phyloP scores from a whole-genome alignment of 2,329 filamentous ascomycete species.

The Claviceps purpurea region DNA sequence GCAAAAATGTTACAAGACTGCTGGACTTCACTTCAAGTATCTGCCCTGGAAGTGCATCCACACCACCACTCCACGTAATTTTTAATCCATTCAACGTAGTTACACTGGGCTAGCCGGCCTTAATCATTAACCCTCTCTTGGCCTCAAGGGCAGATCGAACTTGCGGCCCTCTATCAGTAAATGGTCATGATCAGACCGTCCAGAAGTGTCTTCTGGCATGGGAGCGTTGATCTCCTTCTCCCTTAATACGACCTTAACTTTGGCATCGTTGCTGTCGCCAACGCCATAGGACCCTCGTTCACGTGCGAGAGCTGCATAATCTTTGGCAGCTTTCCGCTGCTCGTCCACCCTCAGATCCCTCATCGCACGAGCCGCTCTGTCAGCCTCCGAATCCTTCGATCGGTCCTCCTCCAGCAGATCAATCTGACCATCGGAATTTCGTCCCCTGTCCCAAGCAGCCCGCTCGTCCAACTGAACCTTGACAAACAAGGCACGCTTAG shows the following conservation, averaged over 20 bases:
- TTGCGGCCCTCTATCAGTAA: constrained; percentile 38
- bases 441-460: constrained; percentile 70
- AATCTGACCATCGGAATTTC: constrained; percentile 41
- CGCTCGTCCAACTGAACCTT: constrained; percentile 79
- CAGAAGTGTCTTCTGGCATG: constrained; percentile 10
- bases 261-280: constrained; percentile 11
- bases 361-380: constrained; percentile 23
- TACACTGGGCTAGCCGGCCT: neutral
- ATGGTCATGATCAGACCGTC: constrained; percentile 25
- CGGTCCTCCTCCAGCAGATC: constrained; percentile 55
- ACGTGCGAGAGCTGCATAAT: constrained; percentile 32
- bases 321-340: constrained; percentile 24
- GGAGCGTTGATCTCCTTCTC: constrained; percentile 31
- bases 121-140: neutral
- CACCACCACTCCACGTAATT: neutral
- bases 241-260: constrained; percentile 34
- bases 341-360: constrained; percentile 31
- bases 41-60: too few species aligned
- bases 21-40: neutral
- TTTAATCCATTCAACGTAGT: neutral
- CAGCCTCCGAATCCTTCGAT: constrained; percentile 29
- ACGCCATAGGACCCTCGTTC: constrained; percentile 29
- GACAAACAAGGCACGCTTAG: constrained; percentile 67
- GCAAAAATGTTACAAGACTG: neutral
- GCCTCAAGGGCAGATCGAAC: constrained; percentile 18